Conservation (phyloP, 306 rosid species). For the Sicyos edulis region DNA sequence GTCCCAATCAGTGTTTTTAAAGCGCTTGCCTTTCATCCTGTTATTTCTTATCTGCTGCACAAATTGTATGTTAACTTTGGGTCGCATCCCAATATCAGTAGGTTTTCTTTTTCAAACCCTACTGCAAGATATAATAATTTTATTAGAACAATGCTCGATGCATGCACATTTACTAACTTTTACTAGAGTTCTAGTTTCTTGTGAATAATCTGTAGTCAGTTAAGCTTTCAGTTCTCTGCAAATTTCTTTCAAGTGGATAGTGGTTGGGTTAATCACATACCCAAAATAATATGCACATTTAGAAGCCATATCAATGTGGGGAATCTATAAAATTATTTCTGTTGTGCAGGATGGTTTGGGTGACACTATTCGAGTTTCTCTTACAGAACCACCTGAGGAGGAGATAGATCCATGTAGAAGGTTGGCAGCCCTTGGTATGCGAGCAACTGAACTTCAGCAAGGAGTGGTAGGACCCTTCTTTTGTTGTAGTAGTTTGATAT, state of each 20-base stretch:
- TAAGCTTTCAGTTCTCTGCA: neutral
- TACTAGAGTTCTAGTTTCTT: neutral
- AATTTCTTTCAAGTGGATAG: neutral
- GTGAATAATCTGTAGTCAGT: neutral
- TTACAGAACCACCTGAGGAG: constrained; percentile 95
- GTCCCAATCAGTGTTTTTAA: too few relatives aligned
- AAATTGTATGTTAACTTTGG: constrained; percentile 8
- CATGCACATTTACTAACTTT: neutral
- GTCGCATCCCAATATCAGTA: neutral
- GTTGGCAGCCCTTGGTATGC: constrained; percentile 85
- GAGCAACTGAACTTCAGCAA: constrained; percentile 69
- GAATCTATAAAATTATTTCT: constrained; percentile 13
- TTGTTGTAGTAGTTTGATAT: too few relatives aligned
- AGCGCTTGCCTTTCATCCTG: neutral
- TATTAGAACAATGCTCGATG: neutral
- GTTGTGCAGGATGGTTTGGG: constrained; percentile 86
- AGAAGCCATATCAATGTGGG: too few relatives aligned
- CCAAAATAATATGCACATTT: neutral
- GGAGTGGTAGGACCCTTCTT: constrained; percentile 75
- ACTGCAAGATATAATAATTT: constrained; percentile 2
- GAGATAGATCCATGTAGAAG: constrained; percentile 94
- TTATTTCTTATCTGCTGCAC: neutral
- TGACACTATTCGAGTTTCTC: constrained; percentile 94
- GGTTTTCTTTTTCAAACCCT: neutral
- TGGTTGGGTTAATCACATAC: neutral